phyloP scores from a whole-genome alignment of 495 filamentous ascomycete species.

The Entonaema liquescens region DNA sequence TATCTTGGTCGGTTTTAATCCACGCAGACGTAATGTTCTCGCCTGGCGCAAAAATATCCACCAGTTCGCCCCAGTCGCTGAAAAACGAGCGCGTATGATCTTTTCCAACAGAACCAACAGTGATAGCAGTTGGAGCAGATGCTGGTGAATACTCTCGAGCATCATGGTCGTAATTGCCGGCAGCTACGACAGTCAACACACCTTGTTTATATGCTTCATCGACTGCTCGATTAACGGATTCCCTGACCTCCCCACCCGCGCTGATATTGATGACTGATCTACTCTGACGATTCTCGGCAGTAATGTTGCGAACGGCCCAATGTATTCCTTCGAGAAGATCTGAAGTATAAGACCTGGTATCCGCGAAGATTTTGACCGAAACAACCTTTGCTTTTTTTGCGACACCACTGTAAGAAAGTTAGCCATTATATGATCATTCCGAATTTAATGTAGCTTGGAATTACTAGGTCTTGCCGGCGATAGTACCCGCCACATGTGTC shows the following conservation, averaged over 20 bases:
- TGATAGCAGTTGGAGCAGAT: conserved; percentile 63
- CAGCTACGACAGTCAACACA: conserved; percentile 59
- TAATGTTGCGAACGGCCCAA: conserved; percentile 61
- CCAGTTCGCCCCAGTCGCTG: conserved; percentile 65
- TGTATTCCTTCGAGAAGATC: conserved; percentile 65
- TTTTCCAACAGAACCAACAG: conserved; percentile 62
- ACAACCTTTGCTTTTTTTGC: conserved; percentile 68
- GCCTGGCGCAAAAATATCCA: conserved; percentile 71
- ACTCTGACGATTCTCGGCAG: conserved; percentile 40
- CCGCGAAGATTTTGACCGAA: conserved; percentile 68
- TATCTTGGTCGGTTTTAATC: conserved; percentile 54
- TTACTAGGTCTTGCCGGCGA: conserved; percentile 54
- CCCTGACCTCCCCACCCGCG: conserved; percentile 55
- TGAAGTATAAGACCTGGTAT: conserved; percentile 48
- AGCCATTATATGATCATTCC: conserved; percentile 1
- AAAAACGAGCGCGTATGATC: conserved; percentile 58
- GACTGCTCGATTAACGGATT: conserved; percentile 60
- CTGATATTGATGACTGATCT: conserved; percentile 59
- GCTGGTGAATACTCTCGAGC: conserved; percentile 59
- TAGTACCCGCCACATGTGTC: conserved; percentile 70
- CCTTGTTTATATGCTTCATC: conserved; percentile 56
- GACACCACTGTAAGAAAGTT: conserved; percentile 53
- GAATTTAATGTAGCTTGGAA: neutral
- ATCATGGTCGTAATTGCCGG: conserved; percentile 57
- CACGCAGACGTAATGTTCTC: conserved; percentile 59